These are phyloP conservation scores for Colletotrichum euphorbiae DNA, from an alignment of 2,329 filamentous ascomycete genomes.

Conservation along the genomic window DNA sequence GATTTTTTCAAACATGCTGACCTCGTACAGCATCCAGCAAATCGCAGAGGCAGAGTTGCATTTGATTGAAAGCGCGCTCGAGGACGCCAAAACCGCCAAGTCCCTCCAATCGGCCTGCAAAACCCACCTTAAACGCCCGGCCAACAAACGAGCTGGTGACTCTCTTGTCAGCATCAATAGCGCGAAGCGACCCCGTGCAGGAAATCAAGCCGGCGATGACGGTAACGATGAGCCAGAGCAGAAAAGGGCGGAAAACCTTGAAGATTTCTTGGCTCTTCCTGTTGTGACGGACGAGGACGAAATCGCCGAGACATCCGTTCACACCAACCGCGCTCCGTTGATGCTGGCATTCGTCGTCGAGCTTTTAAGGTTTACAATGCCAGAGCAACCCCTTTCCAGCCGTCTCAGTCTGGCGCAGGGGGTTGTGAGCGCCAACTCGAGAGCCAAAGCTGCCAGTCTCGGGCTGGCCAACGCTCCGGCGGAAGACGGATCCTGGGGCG, in stretches of 20 bases:
- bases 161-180: slow-evolving; percentile 40
- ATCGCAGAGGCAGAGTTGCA: slow-evolving; percentile 62
- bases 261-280: slow-evolving; percentile 72
- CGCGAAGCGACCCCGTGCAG: slow-evolving; percentile 25
- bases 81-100: slow-evolving; percentile 62
- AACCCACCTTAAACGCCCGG: slow-evolving; percentile 56
- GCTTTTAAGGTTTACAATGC: slow-evolving; percentile 83
- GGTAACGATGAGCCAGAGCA: slow-evolving; percentile 39
- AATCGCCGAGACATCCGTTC: slow-evolving; percentile 68
- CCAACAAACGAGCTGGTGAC: slow-evolving; percentile 8
- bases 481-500: slow-evolving; percentile 78
- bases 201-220: not conserved
- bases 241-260: slow-evolving; percentile 62
- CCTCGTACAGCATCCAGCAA: slow-evolving; percentile 59
- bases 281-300: slow-evolving; percentile 67
- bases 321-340: slow-evolving; percentile 85
- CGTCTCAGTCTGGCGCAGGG: slow-evolving; percentile 85
- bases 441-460: slow-evolving; percentile 79
- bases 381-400: slow-evolving; percentile 86
- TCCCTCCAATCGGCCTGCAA: slow-evolving; percentile 67
- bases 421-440: slow-evolving; percentile 84
- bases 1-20: not conserved
- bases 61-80: slow-evolving; percentile 58
- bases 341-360: slow-evolving; percentile 84
- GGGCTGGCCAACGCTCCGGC: slow-evolving; percentile 74